Base-by-base conservation (phyloP, 2,329 filamentous ascomycete genomes). In the Orbilia blumenaviensis region DNA sequence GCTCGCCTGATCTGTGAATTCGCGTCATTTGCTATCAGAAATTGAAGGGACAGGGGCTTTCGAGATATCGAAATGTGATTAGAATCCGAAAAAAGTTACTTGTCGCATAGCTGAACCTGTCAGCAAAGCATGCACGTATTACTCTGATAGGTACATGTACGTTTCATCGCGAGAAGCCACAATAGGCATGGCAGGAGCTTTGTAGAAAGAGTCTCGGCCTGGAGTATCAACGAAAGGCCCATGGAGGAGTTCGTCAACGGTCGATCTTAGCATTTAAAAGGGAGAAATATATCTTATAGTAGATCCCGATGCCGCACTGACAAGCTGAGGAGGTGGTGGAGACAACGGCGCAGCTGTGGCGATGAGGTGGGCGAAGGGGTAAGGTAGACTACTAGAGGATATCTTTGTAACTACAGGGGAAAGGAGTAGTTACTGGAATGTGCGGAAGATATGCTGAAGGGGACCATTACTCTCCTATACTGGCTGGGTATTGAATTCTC, bases 171-270 rank as follows among this genome's bases (percentile, higher is more conserved):
- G n/a, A n/a, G n/a, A 18, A 21, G 25, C 8, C 34, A 25, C 25
- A 38, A 25, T 5, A 16, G 3, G 18, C 9, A 34, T 50, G 29
- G 27, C 12, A 7, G 25, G 16, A 2, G 44, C 52, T 9, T 16
- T 46, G 44, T 38, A 29, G 42, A 21, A 50, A n/a, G 56, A 14
- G 38, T 29, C 44, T 64, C 42, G 61, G n/a, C 61, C 41, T 29
- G 14, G 18, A 27, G 41, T 34, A 36, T 16, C 16, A 2, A 18
- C 14, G 63, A n/a, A 2, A 8, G 14, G 50, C 32, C 52, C 41
- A 14, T 50, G 64, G 54, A 54, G 34, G 64, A 68, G 64, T 61
- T 60, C 29, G 52, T 46, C 12, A 21, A 52, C n/a, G 32, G 61
- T 42, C 56, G 56, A 61, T 61, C 56, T 6, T 21, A 36, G 7